Evolutionary conservation across 1,139 yeast genomes (phyloP), one percentile per base, ranked within the genome.

Genomic region (Candida sojae): DNA sequence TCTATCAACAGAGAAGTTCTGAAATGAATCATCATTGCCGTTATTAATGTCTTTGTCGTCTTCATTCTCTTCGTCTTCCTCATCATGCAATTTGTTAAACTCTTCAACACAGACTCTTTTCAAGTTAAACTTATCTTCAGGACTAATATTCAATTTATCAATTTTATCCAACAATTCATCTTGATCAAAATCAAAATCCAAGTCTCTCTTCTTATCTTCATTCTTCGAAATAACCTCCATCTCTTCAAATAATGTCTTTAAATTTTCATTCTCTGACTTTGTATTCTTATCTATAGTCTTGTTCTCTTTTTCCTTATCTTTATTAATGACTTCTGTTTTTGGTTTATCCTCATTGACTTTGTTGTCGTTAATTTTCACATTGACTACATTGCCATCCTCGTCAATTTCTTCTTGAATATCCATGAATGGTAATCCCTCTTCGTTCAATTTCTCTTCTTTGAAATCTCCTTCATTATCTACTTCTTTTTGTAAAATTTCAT

Each of bases 361-460:
- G 11, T n/a, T 35, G 42, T 67, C 57, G 45, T 68, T 70, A 5
- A 71, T 47, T 25, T 71, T 68, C 9, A 76, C 70, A 12, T 55
- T 63, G 0, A 86, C 61, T 1, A 90, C 75, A 53, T 86, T 83
- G 0, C 84, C 97, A 10, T 87, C 83, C 0, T 88, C 96, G 63
- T 91, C 97, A 39, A 92, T 66, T 48, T 87, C 91, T 61, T 92
- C 97, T 45, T 85, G 77, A 23, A 91, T 91, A 49, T 91, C 97
- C 84, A 91, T 83, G 45, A 66, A 62, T 25, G 89, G 90, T 4
- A 84, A 62, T 0, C 75, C 82, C 21, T 73, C 82, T 45, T 72
- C 77, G 31, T 70, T 45, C 37, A 41, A 32, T 11, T 40, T 38
- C 9, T 40, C 35, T 23, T 39, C 30, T 2, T 25, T 38, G 10